These are phyloP conservation scores for Phytophthora parvispora DNA, from an alignment of 352 stramenopile species.

Conservation along the genomic window DNA sequence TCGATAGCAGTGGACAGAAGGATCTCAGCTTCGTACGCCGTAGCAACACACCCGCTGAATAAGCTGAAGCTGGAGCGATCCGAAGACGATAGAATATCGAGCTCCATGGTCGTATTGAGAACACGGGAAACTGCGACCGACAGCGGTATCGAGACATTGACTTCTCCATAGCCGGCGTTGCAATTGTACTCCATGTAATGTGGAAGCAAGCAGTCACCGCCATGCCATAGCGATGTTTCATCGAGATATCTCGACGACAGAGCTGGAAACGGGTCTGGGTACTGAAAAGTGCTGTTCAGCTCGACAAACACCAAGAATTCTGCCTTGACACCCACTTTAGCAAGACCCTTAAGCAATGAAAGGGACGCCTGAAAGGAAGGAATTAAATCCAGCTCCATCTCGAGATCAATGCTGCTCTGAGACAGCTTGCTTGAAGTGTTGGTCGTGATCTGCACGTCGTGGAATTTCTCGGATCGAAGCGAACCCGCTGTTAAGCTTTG, in stretches of 20 bases:
- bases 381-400: constrained; percentile 25
- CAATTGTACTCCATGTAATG: constrained; percentile 45
- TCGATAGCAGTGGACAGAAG: constrained; percentile 18
- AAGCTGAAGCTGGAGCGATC: constrained; percentile 21
- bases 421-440: constrained; percentile 31
- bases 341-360: constrained; percentile 24
- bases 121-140: constrained; percentile 12
- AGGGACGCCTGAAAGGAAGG: constrained; percentile 29
- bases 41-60: constrained; percentile 36
- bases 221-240: constrained; percentile 26
- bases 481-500: constrained; percentile 26
- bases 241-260: constrained; percentile 27
- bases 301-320: constrained; percentile 34
- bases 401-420: constrained; percentile 32
- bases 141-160: constrained; percentile 36
- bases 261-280: constrained; percentile 21
- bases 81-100: constrained; percentile 28
- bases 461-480: constrained; percentile 21
- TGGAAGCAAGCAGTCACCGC: constrained; percentile 26
- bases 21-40: constrained; percentile 33
- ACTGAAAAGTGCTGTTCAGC: constrained; percentile 33
- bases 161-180: constrained; percentile 35
- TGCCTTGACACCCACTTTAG: constrained; percentile 21
- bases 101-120: constrained; percentile 6
- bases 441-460: constrained; percentile 24